phyloP scores from a whole-genome alignment of 2,329 filamentous ascomycete genomes.

The Neonectria ditissima region DNA sequence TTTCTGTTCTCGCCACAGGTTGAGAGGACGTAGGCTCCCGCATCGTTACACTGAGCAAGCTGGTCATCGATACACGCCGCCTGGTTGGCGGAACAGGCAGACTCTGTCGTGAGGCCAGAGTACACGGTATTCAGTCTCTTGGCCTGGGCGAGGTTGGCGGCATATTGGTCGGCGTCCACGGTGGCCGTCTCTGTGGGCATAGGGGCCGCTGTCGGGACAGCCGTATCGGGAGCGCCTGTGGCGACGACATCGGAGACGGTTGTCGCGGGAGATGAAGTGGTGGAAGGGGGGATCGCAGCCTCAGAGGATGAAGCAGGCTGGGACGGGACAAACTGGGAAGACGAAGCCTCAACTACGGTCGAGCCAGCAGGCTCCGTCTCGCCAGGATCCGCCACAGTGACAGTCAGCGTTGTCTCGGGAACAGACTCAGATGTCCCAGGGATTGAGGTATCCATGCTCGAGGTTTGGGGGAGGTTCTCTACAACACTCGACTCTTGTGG shows the following conservation, averaged over 20 bases:
- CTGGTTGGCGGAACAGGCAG: conserved; percentile 60
- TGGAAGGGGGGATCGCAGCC: conserved; percentile 17
- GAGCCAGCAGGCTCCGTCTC: conserved; percentile 23
- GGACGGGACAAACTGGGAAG: conserved; percentile 30
- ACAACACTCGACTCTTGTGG: neutral
- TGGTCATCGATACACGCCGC: conserved; percentile 65
- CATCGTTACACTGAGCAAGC: conserved; percentile 58
- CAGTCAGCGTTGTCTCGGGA: conserved; percentile 29
- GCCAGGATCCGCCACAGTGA: conserved; percentile 35
- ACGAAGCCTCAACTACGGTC: conserved; percentile 20
- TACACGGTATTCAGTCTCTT: conserved; percentile 62
- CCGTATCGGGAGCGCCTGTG: conserved; percentile 47
- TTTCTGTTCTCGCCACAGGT: conserved; percentile 49
- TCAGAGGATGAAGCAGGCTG: conserved; percentile 20
- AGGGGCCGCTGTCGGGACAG: conserved; percentile 57
- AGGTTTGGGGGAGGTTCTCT: conserved; percentile 13
- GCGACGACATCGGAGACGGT: conserved; percentile 27
- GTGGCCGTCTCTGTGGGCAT: conserved; percentile 53
- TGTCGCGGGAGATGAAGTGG: conserved; percentile 28
- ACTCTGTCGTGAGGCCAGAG: conserved; percentile 55
- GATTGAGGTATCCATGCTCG: neutral
- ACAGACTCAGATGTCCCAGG: conserved; percentile 14
- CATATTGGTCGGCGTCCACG: conserved; percentile 56
- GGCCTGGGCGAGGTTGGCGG: conserved; percentile 59
- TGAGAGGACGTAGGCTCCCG: conserved; percentile 57